Evolutionary conservation across 176 grass and related monocot genomes (phyloP), one percentile per base, ranked within the genome.

Genomic region (Avena sativa): DNA sequence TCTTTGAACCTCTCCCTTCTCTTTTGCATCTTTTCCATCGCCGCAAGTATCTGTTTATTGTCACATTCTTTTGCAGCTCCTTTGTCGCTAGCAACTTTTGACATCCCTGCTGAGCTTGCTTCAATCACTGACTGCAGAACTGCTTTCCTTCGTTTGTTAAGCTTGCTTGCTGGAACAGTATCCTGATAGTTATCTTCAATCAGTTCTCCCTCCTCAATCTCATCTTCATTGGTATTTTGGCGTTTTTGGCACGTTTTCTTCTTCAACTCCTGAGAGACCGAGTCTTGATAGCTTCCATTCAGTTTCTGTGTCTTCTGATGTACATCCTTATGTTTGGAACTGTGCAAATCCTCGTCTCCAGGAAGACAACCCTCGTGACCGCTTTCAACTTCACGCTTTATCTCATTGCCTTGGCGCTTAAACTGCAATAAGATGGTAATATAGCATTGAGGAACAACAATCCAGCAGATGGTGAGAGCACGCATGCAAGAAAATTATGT

Each of bases 1-100:
- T 88, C 85, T 86, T 95, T 97, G 87, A 97, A 97, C 61, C 95
- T 94, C 73, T 97, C 95, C 76, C 87, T 78, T 84, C 95, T 86
- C 88, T 90, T 97, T 75, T 97, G 88, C 92, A 97, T 97, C 74
- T 97, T 95, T 38, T 78, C 89, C 79, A 97, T 90, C 58, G 68
- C 76, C 84, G 91, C 89, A 46, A 95, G 84, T 82, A 95, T 91
- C 64, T 17, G 89, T 66, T 86, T 83, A 8, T 81, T 40, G 66
- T 84, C 81, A 3, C 73, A 89, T 80, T 81, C 48, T 69, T 43
- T 75, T 85, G 62, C 62, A 78, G 78, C 28, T 78, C 88, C 79
- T 7, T 57, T 67, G 49, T 65, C 76, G 34, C 65, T 67, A 50
- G 13, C 69, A 84, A 89, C 83, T 89, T 95, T 74, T 15, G 50